Conservation (phyloP, 306 rosid species). For the Dryas octopetala region DNA sequence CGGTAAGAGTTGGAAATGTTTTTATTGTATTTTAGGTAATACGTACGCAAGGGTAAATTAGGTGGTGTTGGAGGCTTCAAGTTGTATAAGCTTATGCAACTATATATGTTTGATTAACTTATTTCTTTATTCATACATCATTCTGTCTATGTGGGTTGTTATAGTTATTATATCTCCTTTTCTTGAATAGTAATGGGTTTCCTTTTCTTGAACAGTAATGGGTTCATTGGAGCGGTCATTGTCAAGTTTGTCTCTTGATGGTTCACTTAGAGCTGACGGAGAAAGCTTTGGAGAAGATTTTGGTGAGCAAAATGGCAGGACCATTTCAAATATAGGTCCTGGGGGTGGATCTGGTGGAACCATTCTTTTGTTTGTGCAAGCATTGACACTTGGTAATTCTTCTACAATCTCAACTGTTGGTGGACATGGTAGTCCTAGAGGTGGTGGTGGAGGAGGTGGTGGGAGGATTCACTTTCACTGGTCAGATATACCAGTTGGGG, state of each 20-base stretch:
- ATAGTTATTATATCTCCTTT: neutral
- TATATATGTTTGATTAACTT: neutral
- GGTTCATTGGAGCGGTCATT: conserved; percentile 90
- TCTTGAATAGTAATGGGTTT: neutral
- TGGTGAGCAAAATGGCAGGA: conserved; percentile 37
- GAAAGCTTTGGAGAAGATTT: conserved; percentile 71
- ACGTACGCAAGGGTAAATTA: neutral
- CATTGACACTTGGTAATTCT: conserved; percentile 56
- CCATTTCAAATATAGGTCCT: conserved; percentile 64
- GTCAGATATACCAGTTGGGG: conserved; percentile 78
- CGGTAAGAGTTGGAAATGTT: conserved; percentile 51
- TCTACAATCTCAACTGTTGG: conserved; percentile 77
- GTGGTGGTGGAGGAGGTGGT: conserved; percentile 98
- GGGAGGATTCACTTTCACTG: conserved; percentile 98
- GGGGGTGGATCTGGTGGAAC: conserved; percentile 99
- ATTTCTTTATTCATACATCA: neutral
- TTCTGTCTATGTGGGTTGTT: neutral
- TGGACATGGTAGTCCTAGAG: conserved; percentile 79
- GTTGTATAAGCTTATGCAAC: neutral
- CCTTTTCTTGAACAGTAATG: conserved; percentile 55
- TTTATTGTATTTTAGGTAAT: neutral
- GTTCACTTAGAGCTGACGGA: conserved; percentile 85
- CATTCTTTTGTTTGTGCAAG: conserved; percentile 71
- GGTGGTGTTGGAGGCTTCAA: conserved; percentile 1
- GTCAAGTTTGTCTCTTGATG: conserved; percentile 64